Conservation (phyloP, 148 eudicot genomes). For the Euryodendron excelsum region DNA sequence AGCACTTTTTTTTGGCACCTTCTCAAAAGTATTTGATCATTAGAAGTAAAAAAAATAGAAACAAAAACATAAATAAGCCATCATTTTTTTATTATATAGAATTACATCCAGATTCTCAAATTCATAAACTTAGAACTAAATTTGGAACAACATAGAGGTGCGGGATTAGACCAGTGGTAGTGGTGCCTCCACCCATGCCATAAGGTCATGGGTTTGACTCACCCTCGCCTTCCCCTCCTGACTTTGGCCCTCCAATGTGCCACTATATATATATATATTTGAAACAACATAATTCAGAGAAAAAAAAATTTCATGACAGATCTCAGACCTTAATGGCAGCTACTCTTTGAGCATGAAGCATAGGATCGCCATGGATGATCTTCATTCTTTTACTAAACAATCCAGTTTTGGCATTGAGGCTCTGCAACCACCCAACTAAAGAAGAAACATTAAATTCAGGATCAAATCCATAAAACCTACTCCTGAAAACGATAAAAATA, state of each 20-base stretch:
- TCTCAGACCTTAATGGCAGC: constrained; percentile 83
- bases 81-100: background rate
- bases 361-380: constrained; percentile 82
- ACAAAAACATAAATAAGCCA: background rate
- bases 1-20: background rate
- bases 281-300: too few relatives aligned
- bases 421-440: constrained; percentile 98
- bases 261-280: too few relatives aligned
- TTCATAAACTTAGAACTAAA: background rate
- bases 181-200: too few relatives aligned
- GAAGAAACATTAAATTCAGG: constrained; percentile 48
- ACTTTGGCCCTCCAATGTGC: too few relatives aligned
- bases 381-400: constrained; percentile 92
- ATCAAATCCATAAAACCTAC: constrained; percentile 11
- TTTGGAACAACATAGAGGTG: too few relatives aligned
- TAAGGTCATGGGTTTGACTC: too few relatives aligned
- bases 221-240: too few relatives aligned
- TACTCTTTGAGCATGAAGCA: constrained; percentile 87
- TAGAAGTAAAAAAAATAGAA: background rate
- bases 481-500: background rate
- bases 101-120: background rate
- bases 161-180: too few relatives aligned
- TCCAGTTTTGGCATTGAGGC: constrained; percentile 93
- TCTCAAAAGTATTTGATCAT: background rate
- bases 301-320: background rate